Evolutionary conservation across 202 grass and related monocot genomes (phyloP), one percentile per base, ranked within the genome.

Genomic region (Panicum virgatum): DNA sequence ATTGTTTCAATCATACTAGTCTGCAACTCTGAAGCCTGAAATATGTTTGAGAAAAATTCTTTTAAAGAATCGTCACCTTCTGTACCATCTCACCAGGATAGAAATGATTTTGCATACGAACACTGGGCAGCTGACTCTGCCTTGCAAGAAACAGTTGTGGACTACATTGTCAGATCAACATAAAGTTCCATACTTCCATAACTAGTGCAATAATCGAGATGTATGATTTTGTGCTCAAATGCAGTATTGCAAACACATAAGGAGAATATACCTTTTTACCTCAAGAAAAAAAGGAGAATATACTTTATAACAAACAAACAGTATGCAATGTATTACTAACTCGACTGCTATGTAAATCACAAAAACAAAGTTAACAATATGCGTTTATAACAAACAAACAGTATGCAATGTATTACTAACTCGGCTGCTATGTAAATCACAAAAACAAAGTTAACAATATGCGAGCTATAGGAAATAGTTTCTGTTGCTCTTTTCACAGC

Each of bases 1-100:
- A 99, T 93, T 9, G 91, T 90, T 81, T 96, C 90, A 30, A 93
- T 93, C 91, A 88, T 99, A 90, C 86, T 99, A 47, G 27, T 90
- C 82, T 96, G 96, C 89, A 99, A 79, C 85, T 93, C 88, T 73
- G 90, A 91, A 91, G 92, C 96, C 96, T 99, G 78, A 71, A 65
- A 77, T 66, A 59, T 46, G 25, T 70, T 70, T 69, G 80, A 57
- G 54, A 32, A 26, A 64, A 80, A 83, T 42, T 6, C 20, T 70
- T 46, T 57, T 79, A 36, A 83, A 60, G 10, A 68, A 82, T 9
- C 12, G 29, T 9, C 39, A 64, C 8, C 73, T 88, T 78, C 44
- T 78, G 51, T 50, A 79, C 43, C 66, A 71, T 36, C 56, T 75
- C 20, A 29, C 2, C 0, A 1, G 64, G 56, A 88, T 65, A 15